These are phyloP conservation scores for Fusarium sp. DNA, from an alignment of 2,329 filamentous ascomycete genomes.

Conservation along the genomic window DNA sequence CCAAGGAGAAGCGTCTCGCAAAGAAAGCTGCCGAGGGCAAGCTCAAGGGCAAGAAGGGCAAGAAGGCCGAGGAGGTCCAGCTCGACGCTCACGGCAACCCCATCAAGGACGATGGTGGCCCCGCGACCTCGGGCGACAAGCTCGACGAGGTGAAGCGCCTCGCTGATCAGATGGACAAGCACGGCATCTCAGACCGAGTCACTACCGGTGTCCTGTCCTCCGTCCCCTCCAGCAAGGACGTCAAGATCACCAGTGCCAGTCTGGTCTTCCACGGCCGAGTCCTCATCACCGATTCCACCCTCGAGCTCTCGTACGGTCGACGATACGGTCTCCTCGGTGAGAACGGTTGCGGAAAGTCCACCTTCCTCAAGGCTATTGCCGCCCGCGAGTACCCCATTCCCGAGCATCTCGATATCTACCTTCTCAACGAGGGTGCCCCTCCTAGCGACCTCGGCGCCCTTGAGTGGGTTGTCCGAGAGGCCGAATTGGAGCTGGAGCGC, in stretches of 20 bases:
- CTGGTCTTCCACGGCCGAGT: constrained; percentile 98
- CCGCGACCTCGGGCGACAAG: constrained; percentile 79
- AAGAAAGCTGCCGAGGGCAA: constrained; percentile 80
- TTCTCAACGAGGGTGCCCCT: constrained; percentile 96
- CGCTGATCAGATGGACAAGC: constrained; percentile 92
- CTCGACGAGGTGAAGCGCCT: constrained; percentile 87
- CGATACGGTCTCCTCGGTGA: constrained; percentile 96
- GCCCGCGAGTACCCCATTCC: constrained; percentile 96
- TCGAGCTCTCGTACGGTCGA: constrained; percentile 93
- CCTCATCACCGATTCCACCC: constrained; percentile 90
- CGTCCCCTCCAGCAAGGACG: constrained; percentile 85
- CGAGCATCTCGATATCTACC: constrained; percentile 97
- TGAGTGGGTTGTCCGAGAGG: constrained; percentile 97
- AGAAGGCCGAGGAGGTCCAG: constrained; percentile 77
- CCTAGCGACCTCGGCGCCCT: constrained; percentile 89
- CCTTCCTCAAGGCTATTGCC: constrained; percentile 94
- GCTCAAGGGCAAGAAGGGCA: constrained; percentile 73
- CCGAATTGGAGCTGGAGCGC: constrained; percentile 90
- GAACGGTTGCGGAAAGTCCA: constrained; percentile 99
- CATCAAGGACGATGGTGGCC: constrained; percentile 67
- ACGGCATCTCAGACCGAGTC: constrained; percentile 96
- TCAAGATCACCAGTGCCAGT: constrained; percentile 94
- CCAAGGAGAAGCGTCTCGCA: constrained; percentile 78
- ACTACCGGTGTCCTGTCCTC: constrained; percentile 97
- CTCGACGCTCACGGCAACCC: constrained; percentile 73